phyloP scores from a whole-genome alignment of 2,329 filamentous ascomycete genomes.

The Exophiala sp. region DNA sequence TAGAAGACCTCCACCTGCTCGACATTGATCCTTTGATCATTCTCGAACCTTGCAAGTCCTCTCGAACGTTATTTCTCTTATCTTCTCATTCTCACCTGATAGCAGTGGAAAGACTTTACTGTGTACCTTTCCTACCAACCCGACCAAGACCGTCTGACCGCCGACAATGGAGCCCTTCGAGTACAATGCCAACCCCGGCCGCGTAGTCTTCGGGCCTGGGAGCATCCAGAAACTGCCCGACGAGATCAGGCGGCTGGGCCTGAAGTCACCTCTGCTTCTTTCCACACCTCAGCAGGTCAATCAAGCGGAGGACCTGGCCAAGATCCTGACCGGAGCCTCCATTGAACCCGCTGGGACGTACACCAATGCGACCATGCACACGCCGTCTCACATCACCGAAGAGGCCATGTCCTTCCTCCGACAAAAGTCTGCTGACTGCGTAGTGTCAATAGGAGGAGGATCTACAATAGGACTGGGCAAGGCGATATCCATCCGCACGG shows the following conservation, averaged over 20 bases:
- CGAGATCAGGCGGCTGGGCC: constrained; percentile 41
- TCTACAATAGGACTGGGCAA: constrained; percentile 59
- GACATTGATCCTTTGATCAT: too few relatives aligned
- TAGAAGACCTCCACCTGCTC: too few relatives aligned
- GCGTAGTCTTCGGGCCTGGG: constrained; percentile 53
- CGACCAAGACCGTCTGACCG: neutral
- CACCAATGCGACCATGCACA: constrained; percentile 57
- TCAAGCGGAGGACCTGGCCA: constrained; percentile 43
- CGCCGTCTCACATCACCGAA: constrained; percentile 53
- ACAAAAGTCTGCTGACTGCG: constrained; percentile 45
- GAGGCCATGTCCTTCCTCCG: constrained; percentile 48
- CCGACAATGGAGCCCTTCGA: constrained; percentile 49
- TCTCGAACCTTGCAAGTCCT: neutral
- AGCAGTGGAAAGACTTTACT: neutral
- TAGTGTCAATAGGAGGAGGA: constrained; percentile 58
- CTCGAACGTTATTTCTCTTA: neutral
- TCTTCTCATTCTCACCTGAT: neutral
- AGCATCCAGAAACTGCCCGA: constrained; percentile 46
- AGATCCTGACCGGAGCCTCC: constrained; percentile 38
- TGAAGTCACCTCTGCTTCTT: constrained; percentile 50
- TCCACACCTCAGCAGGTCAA: constrained; percentile 49
- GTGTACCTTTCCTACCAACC: neutral
- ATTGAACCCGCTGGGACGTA: constrained; percentile 48
- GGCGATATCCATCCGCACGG: constrained; percentile 49
- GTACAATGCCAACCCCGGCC: constrained; percentile 50